These are phyloP conservation scores for Fusarium ambrosium DNA, from an alignment of 2,329 filamentous ascomycete species.

Conservation along the genomic window DNA sequence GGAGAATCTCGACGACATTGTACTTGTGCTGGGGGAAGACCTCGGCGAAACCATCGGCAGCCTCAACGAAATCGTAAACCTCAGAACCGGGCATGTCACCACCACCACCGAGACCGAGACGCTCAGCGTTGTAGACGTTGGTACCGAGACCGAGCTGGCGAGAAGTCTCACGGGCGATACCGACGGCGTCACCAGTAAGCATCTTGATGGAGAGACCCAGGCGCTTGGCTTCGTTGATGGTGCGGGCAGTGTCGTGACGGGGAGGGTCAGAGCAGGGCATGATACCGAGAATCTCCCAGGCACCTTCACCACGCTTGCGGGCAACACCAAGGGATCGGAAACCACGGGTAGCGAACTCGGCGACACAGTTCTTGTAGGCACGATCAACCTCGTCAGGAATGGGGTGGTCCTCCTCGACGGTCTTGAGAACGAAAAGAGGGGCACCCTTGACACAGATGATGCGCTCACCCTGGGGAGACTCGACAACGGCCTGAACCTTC, in stretches of 20 bases:
- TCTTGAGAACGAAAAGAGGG: conserved; percentile 88
- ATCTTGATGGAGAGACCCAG: conserved; percentile 95
- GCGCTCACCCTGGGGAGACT: conserved; percentile 85
- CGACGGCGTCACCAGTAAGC: conserved; percentile 94
- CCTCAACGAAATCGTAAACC: conserved; percentile 95
- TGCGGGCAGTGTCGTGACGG: conserved; percentile 90
- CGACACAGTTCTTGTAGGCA: conserved; percentile 93
- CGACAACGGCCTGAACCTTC: conserved; percentile 87
- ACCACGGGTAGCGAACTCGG: conserved; percentile 91
- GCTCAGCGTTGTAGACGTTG: conserved; percentile 94
- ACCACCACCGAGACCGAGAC: conserved; percentile 88
- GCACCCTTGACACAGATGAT: conserved; percentile 94
- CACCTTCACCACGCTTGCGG: conserved; percentile 84
- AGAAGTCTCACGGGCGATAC: conserved; percentile 92
- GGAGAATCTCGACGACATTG: conserved; percentile 81
- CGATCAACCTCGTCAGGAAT: conserved; percentile 82
- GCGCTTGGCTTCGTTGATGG: conserved; percentile 89
- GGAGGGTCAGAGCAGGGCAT: conserved; percentile 95
- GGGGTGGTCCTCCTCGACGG: conserved; percentile 86
- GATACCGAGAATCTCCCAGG: conserved; percentile 94
- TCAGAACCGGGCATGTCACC: conserved; percentile 95
- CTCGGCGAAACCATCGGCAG: conserved; percentile 93
- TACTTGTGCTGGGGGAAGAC: conserved; percentile 96
- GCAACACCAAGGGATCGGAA: conserved; percentile 95
- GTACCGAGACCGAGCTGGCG: conserved; percentile 92